phyloP scores from a whole-genome alignment of 192 early-diverging fungal genomes.

The Pilaira anomala region DNA sequence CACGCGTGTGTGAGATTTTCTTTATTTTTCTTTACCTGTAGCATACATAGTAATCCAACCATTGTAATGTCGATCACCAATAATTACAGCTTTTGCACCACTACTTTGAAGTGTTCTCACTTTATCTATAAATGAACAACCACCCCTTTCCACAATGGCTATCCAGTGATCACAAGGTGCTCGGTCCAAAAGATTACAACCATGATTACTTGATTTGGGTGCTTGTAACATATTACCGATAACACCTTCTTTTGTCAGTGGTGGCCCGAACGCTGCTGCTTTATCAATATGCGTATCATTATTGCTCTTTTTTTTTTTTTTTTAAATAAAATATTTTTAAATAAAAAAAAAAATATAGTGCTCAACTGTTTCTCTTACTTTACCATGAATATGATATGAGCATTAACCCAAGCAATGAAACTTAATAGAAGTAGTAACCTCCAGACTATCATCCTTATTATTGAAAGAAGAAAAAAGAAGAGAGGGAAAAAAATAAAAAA shows the following conservation, averaged over 20 bases:
- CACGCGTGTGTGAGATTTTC: neutral
- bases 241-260: slow-evolving; percentile 66
- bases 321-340: neutral
- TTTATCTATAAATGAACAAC: slow-evolving; percentile 87
- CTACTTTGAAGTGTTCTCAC: slow-evolving; percentile 83
- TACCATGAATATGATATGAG: too few species aligned
- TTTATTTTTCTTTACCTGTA: slow-evolving; percentile 35
- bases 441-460: too few species aligned
- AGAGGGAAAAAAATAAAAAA: too few species aligned
- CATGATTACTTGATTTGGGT: slow-evolving; percentile 42
- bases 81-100: slow-evolving; percentile 79
- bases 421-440: too few species aligned
- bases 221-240: slow-evolving; percentile 61
- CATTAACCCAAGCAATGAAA: too few species aligned
- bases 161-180: slow-evolving; percentile 58
- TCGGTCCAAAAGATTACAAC: slow-evolving; percentile 48
- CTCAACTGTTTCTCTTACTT: too few species aligned
- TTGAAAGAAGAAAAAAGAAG: too few species aligned
- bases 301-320: slow-evolving; percentile 37
- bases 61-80: slow-evolving; percentile 72
- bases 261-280: slow-evolving; percentile 80
- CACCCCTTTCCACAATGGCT: slow-evolving; percentile 81
- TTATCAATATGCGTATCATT: slow-evolving; percentile 60
- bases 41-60: slow-evolving; percentile 87
- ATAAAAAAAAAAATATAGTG: too few species aligned